A percentile compares a stretch with the other conserved stretches of the same genome.
phyloP scores from a whole-genome alignment of 257 asterid genomes.

The Solanum acaule region DNA sequence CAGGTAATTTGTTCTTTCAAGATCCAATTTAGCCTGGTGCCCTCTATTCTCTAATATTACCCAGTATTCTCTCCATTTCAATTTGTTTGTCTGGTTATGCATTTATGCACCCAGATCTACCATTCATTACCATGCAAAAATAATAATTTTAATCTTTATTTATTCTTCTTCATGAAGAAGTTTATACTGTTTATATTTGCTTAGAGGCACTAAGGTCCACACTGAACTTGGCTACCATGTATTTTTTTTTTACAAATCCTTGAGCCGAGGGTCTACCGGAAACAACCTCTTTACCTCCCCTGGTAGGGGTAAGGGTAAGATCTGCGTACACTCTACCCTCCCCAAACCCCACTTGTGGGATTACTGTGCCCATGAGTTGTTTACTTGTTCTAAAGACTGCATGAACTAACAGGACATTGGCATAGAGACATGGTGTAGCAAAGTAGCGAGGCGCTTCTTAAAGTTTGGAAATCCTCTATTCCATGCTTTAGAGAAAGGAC shows the following conservation, averaged over 20 bases:
- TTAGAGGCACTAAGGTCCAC: not conserved
- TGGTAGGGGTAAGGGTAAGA: not conserved
- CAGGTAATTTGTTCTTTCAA: conserved; percentile 31
- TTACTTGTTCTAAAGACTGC: not conserved
- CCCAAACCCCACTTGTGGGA: not conserved
- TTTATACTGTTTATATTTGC: not conserved
- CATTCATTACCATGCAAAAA: not conserved
- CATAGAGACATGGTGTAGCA: conserved; percentile 72
- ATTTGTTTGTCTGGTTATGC: not conserved
- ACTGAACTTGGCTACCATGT: not conserved
- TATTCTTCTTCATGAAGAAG: not conserved
- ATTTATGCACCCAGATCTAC: not conserved
- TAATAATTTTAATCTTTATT: not conserved
- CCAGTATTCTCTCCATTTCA: not conserved
- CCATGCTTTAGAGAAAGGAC: conserved; percentile 60
- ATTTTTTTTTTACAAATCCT: not conserved
- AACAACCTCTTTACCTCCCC: not conserved
- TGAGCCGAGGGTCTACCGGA: not conserved
- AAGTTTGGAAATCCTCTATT: conserved; percentile 48
- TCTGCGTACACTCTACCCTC: not conserved
- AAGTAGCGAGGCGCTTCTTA: conserved; percentile 43
- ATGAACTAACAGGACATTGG: conserved; percentile 41
- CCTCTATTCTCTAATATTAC: not conserved
- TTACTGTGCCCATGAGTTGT: not conserved
- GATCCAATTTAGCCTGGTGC: not conserved